These are phyloP conservation scores for Tilletiaria anomala DNA, from an alignment of 1,284 basidiomycete species.

Conservation along the genomic window DNA sequence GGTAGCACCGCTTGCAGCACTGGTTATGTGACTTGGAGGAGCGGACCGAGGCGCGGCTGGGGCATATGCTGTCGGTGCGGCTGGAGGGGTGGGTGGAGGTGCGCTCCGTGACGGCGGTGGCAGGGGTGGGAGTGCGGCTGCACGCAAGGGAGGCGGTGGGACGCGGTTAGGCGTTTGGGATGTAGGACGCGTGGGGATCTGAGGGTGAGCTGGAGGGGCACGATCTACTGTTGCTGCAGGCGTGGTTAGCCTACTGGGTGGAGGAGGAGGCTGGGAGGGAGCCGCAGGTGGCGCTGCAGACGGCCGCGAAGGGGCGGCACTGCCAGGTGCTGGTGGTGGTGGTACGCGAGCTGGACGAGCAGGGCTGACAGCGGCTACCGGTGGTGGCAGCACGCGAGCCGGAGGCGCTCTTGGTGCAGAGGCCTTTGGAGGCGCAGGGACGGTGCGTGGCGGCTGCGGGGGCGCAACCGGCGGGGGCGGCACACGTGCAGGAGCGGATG, in stretches of 20 bases:
- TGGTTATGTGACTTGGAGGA: not conserved
- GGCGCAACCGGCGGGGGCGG: not conserved
- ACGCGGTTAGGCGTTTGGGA: no score
- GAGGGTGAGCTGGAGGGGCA: no score
- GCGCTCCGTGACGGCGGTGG: not conserved
- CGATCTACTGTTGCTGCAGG: not conserved
- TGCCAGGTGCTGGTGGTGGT: conserved; percentile 2
- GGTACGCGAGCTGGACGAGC: not conserved
- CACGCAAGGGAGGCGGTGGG: not conserved
- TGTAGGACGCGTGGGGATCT: no score
- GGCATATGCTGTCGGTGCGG: not conserved
- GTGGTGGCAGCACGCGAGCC: no score
- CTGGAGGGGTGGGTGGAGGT: not conserved
- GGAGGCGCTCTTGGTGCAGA: no score
- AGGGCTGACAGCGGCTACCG: not conserved
- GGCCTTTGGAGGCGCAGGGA: not conserved
- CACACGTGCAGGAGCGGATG: not conserved
- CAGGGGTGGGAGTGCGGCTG: not conserved
- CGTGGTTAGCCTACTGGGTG: no score
- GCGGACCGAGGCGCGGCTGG: not conserved
- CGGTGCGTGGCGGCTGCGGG: not conserved
- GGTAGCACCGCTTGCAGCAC: no score
- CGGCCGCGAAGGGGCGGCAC: no score
- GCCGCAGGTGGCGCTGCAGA: no score
- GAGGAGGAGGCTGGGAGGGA: not conserved